Conservation (phyloP, 148 eudicot genomes). For the Camellia japonica region DNA sequence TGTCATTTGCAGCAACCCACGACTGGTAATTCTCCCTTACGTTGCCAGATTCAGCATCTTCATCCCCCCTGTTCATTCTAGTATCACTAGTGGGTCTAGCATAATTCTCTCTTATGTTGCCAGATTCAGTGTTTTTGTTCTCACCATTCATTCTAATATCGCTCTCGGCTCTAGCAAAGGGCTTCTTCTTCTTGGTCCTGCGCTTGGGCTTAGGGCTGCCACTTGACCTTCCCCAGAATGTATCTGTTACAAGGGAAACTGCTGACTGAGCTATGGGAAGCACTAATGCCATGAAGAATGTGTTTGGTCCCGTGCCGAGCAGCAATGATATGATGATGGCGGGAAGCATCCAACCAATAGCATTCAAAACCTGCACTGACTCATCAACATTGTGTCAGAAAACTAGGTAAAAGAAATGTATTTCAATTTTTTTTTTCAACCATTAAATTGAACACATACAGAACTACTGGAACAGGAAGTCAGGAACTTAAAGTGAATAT, state of each 20-base stretch:
- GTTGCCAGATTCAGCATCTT: conserved; percentile 9
- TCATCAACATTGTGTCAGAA: background rate
- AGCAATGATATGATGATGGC: conserved; percentile 53
- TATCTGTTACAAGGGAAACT: conserved; percentile 51
- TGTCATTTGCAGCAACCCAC: conserved; percentile 28
- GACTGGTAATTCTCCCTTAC: conserved; percentile 37
- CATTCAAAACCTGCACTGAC: conserved; percentile 49
- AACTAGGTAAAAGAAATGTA: background rate
- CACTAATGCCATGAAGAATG: conserved; percentile 67
- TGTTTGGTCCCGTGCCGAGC: conserved; percentile 51
- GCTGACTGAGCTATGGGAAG: conserved; percentile 75
- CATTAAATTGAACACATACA: too few relatives aligned
- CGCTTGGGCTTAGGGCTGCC: conserved; percentile 28
- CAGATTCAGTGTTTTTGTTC: conserved; percentile 8
- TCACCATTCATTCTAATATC: conserved; percentile 12
- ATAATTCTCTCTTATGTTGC: conserved; percentile 27
- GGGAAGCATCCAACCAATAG: conserved; percentile 86
- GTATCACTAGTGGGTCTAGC: conserved; percentile 21
- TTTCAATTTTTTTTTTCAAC: background rate
- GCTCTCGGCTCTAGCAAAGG: conserved; percentile 27
- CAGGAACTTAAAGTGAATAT: background rate
- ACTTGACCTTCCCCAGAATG: conserved; percentile 42
- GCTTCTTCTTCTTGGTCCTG: conserved; percentile 33
- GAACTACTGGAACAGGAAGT: background rate
- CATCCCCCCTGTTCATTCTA: conserved; percentile 13